A percentile compares a stretch with the other conserved stretches of the same genome.
phyloP scores from a whole-genome alignment of 441 rosid species.

The Rhodomyrtus psidioides region DNA sequence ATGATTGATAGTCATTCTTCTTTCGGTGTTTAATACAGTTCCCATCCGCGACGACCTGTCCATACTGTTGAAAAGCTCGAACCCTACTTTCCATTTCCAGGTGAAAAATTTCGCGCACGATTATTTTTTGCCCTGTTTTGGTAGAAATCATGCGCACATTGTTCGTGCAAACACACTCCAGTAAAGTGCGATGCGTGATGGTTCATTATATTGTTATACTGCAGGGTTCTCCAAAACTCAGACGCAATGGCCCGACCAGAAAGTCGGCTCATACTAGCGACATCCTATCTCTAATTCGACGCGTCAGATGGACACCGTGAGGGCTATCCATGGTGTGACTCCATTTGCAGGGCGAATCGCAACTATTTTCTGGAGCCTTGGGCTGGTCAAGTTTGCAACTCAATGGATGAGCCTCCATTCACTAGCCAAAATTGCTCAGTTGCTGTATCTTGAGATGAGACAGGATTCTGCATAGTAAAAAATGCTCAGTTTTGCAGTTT shows the following conservation, averaged over 20 bases:
- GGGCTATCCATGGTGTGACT: background rate
- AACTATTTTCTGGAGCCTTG: background rate
- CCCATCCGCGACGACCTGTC: slow-evolving; percentile 39
- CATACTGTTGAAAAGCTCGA: slow-evolving; percentile 17
- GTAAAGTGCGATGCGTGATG: background rate
- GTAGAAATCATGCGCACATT: background rate
- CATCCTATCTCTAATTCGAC: slow-evolving; percentile 29
- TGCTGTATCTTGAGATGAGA: background rate
- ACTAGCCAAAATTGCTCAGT: background rate
- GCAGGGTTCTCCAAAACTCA: slow-evolving; percentile 19
- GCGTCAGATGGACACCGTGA: slow-evolving; percentile 24
- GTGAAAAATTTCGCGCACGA: slow-evolving; percentile 7
- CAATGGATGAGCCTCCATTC: background rate
- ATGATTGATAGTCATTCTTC: background rate
- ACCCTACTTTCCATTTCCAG: slow-evolving; percentile 54
- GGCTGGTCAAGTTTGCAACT: background rate
- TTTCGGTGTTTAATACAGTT: slow-evolving; percentile 4
- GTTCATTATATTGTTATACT: background rate
- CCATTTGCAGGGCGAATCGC: background rate
- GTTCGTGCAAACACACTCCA: background rate
- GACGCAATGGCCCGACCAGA: slow-evolving; percentile 16
- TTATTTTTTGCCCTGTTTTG: background rate
- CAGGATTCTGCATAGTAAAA: background rate
- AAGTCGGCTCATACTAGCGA: slow-evolving; percentile 17
- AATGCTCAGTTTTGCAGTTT: background rate